These are phyloP conservation scores for Fusarium robinianum DNA, from an alignment of 2,329 filamentous ascomycete genomes.

Conservation along the genomic window DNA sequence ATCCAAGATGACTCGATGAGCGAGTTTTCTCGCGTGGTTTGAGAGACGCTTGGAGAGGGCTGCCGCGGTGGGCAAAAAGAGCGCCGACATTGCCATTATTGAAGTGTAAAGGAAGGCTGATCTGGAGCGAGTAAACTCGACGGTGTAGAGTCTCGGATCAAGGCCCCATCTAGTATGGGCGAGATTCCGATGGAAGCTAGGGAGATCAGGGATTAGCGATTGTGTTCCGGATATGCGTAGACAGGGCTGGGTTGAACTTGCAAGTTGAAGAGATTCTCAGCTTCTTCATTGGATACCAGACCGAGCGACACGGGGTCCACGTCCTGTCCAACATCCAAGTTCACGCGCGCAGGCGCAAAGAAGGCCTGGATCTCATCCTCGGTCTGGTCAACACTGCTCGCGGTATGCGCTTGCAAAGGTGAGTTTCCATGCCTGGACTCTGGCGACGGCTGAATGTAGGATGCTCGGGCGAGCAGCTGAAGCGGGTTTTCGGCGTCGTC, in stretches of 20 bases:
- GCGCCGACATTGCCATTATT: slow-evolving; percentile 68
- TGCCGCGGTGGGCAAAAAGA: slow-evolving; percentile 67
- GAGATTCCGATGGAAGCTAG: slow-evolving; percentile 69
- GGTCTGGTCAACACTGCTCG: slow-evolving; percentile 27
- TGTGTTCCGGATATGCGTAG: neutral
- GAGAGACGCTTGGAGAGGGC: slow-evolving; percentile 69
- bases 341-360: slow-evolving; percentile 67
- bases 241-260: slow-evolving; percentile 44
- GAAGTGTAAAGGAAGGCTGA: slow-evolving; percentile 75
- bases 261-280: slow-evolving; percentile 67
- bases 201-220: slow-evolving; percentile 1
- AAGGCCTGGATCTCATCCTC: slow-evolving; percentile 63
- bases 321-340: slow-evolving; percentile 65
- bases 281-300: slow-evolving; percentile 68
- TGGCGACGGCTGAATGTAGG: slow-evolving; percentile 65
- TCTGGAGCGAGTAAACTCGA: slow-evolving; percentile 66
- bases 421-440: slow-evolving; percentile 38
- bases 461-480: slow-evolving; percentile 73
- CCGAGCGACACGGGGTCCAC: slow-evolving; percentile 72
- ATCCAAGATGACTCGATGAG: slow-evolving; percentile 62
- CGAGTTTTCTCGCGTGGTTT: slow-evolving; percentile 65
- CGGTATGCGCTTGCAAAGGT: slow-evolving; percentile 31
- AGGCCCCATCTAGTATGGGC: slow-evolving; percentile 77
- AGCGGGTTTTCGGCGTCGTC: slow-evolving; percentile 78
- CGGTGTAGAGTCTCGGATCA: slow-evolving; percentile 68